Evolutionary conservation across 1,284 basidiomycete species (phyloP).

Genomic region (Puccinia brachypodii): DNA sequence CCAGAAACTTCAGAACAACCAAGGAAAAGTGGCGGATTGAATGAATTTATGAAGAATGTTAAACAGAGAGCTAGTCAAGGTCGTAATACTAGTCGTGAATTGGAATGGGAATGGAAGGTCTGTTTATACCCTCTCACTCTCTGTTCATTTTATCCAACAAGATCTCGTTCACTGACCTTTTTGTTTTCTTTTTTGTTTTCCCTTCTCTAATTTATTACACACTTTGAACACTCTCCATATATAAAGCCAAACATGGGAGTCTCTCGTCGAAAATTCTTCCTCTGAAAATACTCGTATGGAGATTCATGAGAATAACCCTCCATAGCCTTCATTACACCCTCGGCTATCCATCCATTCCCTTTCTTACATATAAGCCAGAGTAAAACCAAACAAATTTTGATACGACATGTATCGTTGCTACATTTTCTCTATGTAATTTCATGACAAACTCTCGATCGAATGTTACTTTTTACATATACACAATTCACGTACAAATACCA

Average conservation of each 20-base stretch:
- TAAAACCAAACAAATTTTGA: no score
- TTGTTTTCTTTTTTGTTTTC: background rate
- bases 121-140: background rate
- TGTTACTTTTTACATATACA: no score
- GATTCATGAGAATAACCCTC: no score
- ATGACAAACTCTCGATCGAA: no score
- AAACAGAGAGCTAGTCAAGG: constrained; percentile 20
- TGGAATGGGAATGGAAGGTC: constrained; percentile 48
- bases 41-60: constrained; percentile 41
- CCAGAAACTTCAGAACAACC: constrained; percentile 41
- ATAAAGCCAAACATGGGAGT: constrained; percentile 45
- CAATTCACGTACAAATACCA: no score
- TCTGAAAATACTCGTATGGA: constrained; percentile 1
- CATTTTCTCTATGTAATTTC: no score
- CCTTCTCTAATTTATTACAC: background rate
- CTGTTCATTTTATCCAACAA: background rate
- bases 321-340: background rate
- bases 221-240: no score
- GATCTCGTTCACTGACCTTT: background rate
- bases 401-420: no score
- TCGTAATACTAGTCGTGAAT: constrained; percentile 35
- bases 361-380: no score
- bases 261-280: constrained; percentile 36
- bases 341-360: no score
- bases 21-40: constrained; percentile 33